A percentile compares a stretch with the other conserved stretches of the same genome.
Evolutionary conservation across 495 filamentous ascomycete genomes (phyloP).

Genomic region (Hypoxylon trugodes): DNA sequence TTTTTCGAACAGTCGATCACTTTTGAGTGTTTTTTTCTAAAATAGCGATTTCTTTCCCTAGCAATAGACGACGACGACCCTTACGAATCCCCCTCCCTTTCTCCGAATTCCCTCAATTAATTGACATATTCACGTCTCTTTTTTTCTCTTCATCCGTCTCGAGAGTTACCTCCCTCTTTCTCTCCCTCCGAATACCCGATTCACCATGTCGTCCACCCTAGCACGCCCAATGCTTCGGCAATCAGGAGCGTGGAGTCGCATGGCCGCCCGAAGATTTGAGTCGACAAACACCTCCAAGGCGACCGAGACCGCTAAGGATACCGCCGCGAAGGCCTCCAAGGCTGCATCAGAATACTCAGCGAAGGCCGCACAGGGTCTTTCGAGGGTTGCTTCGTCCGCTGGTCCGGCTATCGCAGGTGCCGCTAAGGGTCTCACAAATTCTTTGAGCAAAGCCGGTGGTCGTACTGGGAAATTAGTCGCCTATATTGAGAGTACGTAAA

Average conservation of each 20-base stretch:
- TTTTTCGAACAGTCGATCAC: constrained; percentile 39
- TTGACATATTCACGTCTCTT: constrained; percentile 10
- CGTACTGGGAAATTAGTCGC: constrained; percentile 81
- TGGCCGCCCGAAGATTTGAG: constrained; percentile 59
- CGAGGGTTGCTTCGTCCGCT: constrained; percentile 80
- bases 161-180: constrained; percentile 2
- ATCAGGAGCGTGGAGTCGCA: constrained; percentile 51
- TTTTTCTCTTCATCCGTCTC: constrained; percentile 44
- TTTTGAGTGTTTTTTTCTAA: constrained; percentile 46
- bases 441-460: constrained; percentile 81
- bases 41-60: constrained; percentile 13
- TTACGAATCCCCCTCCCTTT: constrained; percentile 20
- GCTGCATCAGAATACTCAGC: constrained; percentile 70
- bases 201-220: constrained; percentile 42
- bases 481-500: constrained; percentile 83
- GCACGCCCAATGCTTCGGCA: constrained; percentile 49
- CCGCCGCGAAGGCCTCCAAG: constrained; percentile 53
- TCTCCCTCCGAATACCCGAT: constrained; percentile 21
- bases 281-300: constrained; percentile 50
- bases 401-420: constrained; percentile 78
- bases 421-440: constrained; percentile 67
- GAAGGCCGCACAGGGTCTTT: constrained; percentile 87
- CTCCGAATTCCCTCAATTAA: constrained; percentile 9
- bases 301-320: constrained; percentile 27
- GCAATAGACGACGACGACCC: constrained; percentile 33